These are phyloP conservation scores for Rosa hybrid DNA, from an alignment of 331 rosid species.

Conservation along the genomic window DNA sequence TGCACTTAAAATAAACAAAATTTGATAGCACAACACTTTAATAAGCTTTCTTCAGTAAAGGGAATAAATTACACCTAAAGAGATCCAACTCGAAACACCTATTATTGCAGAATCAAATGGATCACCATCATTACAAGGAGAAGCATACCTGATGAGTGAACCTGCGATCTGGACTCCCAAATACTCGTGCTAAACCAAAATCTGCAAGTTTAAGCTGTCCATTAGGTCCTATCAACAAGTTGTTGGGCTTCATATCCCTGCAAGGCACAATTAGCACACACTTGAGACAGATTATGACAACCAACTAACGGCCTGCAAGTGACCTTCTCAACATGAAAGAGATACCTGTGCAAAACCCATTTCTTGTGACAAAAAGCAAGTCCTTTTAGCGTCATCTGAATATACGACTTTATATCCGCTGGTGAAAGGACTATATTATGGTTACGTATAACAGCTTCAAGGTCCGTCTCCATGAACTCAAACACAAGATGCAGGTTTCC, in stretches of 20 bases:
- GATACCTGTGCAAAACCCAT: slow-evolving; percentile 96
- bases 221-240: slow-evolving; percentile 88
- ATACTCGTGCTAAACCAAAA: slow-evolving; percentile 95
- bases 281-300: slow-evolving; percentile 28
- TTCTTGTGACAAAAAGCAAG: slow-evolving; percentile 93
- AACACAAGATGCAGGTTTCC: slow-evolving; percentile 97
- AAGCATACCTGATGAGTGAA: slow-evolving; percentile 88
- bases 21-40: not conserved
- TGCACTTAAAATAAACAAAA: not conserved
- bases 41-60: slow-evolving; percentile 5
- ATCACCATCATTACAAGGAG: slow-evolving; percentile 16
- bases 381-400: slow-evolving; percentile 94
- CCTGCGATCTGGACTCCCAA: slow-evolving; percentile 97
- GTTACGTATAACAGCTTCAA: slow-evolving; percentile 95
- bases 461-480: slow-evolving; percentile 99
- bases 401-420: slow-evolving; percentile 87
- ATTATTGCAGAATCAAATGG: not conserved
- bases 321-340: slow-evolving; percentile 4
- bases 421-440: slow-evolving; percentile 91
- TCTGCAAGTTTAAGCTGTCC: slow-evolving; percentile 98
- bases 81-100: slow-evolving; percentile 11
- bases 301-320: slow-evolving; percentile 9
- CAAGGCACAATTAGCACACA: slow-evolving; percentile 27
- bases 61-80: not conserved
- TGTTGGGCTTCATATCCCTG: slow-evolving; percentile 99